Evolutionary conservation across 345 rosid genomes (phyloP).

Genomic region (Turritis glabra): DNA sequence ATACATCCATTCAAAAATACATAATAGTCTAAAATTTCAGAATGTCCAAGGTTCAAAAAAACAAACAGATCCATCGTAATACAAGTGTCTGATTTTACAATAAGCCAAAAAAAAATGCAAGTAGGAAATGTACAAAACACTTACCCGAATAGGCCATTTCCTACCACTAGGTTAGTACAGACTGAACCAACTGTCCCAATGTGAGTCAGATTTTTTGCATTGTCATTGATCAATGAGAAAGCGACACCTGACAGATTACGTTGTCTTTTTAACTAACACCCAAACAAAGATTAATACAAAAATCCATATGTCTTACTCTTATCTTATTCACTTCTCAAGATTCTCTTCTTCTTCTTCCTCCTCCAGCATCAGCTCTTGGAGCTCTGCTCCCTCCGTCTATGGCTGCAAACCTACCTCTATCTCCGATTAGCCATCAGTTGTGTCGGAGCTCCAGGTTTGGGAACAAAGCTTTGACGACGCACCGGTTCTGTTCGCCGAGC

Average conservation of each 20-base stretch:
- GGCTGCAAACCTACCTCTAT: conserved; percentile 19
- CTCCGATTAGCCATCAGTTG: conserved; percentile 27
- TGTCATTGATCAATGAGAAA: not conserved
- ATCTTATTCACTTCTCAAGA: not conserved
- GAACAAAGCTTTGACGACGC: not conserved
- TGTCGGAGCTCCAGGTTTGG: conserved; percentile 12
- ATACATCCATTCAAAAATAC: too few relatives aligned
- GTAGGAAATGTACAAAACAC: not conserved
- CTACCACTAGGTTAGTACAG: conserved; percentile 1
- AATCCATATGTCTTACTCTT: not conserved
- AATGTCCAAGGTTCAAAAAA: too few relatives aligned
- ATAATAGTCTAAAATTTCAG: too few relatives aligned
- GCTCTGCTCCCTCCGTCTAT: conserved; percentile 5
- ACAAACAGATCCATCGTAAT: not conserved
- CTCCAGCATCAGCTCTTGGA: not conserved
- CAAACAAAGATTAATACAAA: not conserved
- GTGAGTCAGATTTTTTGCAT: not conserved
- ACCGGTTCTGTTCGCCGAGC: conserved; percentile 25
- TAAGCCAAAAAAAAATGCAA: not conserved
- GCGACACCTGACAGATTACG: conserved; percentile 20
- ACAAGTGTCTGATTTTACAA: not conserved
- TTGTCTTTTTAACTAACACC: not conserved
- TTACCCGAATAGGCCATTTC: not conserved
- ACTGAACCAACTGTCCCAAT: not conserved
- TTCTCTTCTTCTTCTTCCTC: not conserved